A percentile compares a stretch with the other conserved stretches of the same genome.
Evolutionary conservation across 768 basidiomycete genomes (phyloP).

Genomic region (Tricholoma matsutake): DNA sequence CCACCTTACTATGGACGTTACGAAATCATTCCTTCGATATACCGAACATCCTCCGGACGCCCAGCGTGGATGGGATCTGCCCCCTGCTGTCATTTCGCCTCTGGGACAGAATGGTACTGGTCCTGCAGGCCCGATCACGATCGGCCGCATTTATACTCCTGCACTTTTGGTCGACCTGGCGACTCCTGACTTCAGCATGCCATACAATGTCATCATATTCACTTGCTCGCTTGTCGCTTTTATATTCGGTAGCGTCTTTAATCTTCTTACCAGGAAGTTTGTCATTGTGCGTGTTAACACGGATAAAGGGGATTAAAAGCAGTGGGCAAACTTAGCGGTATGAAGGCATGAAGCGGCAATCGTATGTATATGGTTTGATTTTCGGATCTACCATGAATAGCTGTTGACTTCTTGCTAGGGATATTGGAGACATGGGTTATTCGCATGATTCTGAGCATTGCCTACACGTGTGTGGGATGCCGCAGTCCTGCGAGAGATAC

Average conservation of each 20-base stretch:
- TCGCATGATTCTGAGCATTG: neutral
- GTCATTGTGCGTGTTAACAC: slow-evolving; percentile 43
- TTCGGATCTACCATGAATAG: neutral
- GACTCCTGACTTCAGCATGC: slow-evolving; percentile 99
- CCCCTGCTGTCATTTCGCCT: slow-evolving; percentile 74
- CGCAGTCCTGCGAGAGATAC: neutral
- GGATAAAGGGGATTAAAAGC: slow-evolving; percentile 12
- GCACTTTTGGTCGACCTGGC: slow-evolving; percentile 88
- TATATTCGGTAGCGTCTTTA: slow-evolving; percentile 92
- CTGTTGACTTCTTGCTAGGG: neutral
- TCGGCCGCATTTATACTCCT: slow-evolving; percentile 66
- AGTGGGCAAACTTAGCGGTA: neutral
- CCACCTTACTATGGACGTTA: slow-evolving; percentile 67
- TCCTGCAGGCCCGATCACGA: slow-evolving; percentile 13
- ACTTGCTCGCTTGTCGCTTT: slow-evolving; percentile 88
- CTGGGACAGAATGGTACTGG: slow-evolving; percentile 18
- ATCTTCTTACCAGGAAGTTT: slow-evolving; percentile 79
- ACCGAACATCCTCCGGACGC: slow-evolving; percentile 97
- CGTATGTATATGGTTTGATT: neutral
- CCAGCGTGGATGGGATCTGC: slow-evolving; percentile 91
- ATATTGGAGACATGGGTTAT: neutral
- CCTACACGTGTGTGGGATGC: neutral
- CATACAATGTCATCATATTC: slow-evolving; percentile 99
- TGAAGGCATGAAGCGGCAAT: neutral
- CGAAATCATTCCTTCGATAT: slow-evolving; percentile 85